These are phyloP conservation scores for Ettlia oleoabundans DNA, from an alignment of 139 green algal genomes.

Conservation along the genomic window DNA sequence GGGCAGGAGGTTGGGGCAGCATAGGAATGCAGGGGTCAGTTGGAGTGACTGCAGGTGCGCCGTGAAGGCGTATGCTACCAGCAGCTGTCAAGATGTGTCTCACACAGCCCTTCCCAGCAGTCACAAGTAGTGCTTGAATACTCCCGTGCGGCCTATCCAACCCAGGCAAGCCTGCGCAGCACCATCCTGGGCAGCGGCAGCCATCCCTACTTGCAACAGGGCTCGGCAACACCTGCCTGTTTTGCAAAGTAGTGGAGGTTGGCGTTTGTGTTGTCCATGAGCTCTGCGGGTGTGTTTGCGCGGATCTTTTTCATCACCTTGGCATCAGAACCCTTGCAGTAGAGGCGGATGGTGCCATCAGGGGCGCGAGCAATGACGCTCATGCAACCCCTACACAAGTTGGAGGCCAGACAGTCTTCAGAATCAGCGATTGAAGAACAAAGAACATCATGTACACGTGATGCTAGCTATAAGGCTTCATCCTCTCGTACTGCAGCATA, in stretches of 20 bases:
- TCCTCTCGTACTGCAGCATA: too few relatives aligned
- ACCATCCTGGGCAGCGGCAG: background rate
- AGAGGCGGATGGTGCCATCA: slow-evolving; percentile 79
- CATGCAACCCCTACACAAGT: slow-evolving; percentile 58
- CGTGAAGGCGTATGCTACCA: too few relatives aligned
- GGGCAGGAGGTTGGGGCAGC: background rate
- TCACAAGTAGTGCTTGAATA: background rate
- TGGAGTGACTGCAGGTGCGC: too few relatives aligned
- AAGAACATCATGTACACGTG: too few relatives aligned
- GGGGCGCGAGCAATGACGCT: slow-evolving; percentile 68
- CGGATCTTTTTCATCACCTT: slow-evolving; percentile 79
- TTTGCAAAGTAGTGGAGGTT: slow-evolving; percentile 55
- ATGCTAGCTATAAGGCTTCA: too few relatives aligned
- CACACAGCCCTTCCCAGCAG: too few relatives aligned
- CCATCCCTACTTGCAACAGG: background rate
- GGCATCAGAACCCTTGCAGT: slow-evolving; percentile 89
- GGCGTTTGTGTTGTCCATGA: slow-evolving; percentile 41
- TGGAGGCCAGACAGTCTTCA: too few relatives aligned
- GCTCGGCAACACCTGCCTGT: slow-evolving; percentile 5
- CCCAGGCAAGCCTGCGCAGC: background rate
- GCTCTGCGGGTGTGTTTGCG: slow-evolving; percentile 13
- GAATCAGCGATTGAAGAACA: too few relatives aligned
- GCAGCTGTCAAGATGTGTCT: too few relatives aligned
- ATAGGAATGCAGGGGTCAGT: too few relatives aligned
- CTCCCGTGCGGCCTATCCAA: too few relatives aligned